phyloP scores from a whole-genome alignment of 352 stramenopile species.

The Salisapilia sapeloensis region DNA sequence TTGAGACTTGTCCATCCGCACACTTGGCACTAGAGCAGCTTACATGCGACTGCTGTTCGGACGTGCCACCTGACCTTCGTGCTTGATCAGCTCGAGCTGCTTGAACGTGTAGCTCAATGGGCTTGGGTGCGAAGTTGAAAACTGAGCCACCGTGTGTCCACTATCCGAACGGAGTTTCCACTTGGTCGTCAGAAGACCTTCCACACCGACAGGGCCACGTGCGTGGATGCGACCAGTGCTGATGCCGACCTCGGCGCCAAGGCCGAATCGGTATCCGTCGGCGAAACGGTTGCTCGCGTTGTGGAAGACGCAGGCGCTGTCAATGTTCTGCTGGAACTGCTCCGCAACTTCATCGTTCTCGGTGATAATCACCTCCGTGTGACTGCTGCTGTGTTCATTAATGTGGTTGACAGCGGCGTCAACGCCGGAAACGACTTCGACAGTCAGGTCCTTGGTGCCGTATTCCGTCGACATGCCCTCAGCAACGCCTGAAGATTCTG shows the following conservation, averaged over 20 bases:
- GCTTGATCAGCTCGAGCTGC: constrained; percentile 49
- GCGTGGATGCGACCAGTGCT: constrained; percentile 95
- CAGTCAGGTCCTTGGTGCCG: constrained; percentile 84
- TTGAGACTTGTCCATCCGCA: constrained; percentile 1
- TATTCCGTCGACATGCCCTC: constrained; percentile 88
- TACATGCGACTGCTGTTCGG: constrained; percentile 59
- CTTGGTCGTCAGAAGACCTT: constrained; percentile 95
- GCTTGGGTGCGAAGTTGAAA: constrained; percentile 10
- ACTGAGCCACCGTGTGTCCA: constrained; percentile 70
- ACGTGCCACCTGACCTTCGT: constrained; percentile 34
- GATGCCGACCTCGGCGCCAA: constrained; percentile 96
- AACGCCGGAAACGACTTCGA: constrained; percentile 85
- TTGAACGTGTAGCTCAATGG: constrained; percentile 66
- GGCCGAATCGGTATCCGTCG: constrained; percentile 94
- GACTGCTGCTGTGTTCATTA: constrained; percentile 89
- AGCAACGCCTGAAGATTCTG: constrained; percentile 49
- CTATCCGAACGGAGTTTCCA: constrained; percentile 87
- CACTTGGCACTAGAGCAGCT: constrained; percentile 2
- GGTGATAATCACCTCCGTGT: constrained; percentile 96
- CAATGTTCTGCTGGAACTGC: constrained; percentile 70
- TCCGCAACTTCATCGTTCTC: constrained; percentile 68
- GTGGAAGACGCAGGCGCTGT: constrained; percentile 97
- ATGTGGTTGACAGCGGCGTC: constrained; percentile 91
- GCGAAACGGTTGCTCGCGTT: constrained; percentile 93
- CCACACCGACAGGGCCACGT: constrained; percentile 90